phyloP scores from a whole-genome alignment of 1,139 yeast genomes.

The Sugiyamaella pinicola region DNA sequence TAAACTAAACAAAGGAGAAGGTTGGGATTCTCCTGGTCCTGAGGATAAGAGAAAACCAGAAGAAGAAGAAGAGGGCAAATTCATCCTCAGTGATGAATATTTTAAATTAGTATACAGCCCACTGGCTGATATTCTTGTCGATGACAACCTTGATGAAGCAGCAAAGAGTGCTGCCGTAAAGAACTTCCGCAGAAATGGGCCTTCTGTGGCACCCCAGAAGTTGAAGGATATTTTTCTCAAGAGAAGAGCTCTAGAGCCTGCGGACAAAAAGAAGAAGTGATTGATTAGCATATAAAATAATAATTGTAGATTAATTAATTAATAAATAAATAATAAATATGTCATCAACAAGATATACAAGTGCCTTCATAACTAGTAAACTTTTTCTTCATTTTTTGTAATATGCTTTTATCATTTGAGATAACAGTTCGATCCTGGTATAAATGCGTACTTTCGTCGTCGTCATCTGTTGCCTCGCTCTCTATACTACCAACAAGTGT shows the following conservation, averaged over 20 bases:
- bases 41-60: too few relatives aligned
- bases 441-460: not conserved
- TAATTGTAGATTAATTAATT: conserved; percentile 10
- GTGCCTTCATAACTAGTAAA: not conserved
- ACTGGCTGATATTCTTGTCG: conserved; percentile 29
- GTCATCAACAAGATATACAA: not conserved
- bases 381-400: too few relatives aligned
- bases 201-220: conserved; percentile 31
- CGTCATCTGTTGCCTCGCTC: not conserved
- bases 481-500: conserved; percentile 5
- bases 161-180: conserved; percentile 32
- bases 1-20: conserved; percentile 73
- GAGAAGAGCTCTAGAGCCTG: conserved; percentile 31
- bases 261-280: conserved; percentile 24
- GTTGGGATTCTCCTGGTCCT: conserved; percentile 48
- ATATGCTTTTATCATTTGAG: not conserved
- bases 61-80: conserved; percentile 32
- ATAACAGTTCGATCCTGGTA: not conserved
- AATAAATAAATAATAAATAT: too few relatives aligned
- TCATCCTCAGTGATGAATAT: conserved; percentile 35
- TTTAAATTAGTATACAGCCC: conserved; percentile 32
- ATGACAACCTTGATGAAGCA: conserved; percentile 26
- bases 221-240: conserved; percentile 34
- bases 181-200: conserved; percentile 36
- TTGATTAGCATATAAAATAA: not conserved